phyloP scores from a whole-genome alignment of 495 filamentous ascomycete genomes.

The Clavariopsis aquatica region DNA sequence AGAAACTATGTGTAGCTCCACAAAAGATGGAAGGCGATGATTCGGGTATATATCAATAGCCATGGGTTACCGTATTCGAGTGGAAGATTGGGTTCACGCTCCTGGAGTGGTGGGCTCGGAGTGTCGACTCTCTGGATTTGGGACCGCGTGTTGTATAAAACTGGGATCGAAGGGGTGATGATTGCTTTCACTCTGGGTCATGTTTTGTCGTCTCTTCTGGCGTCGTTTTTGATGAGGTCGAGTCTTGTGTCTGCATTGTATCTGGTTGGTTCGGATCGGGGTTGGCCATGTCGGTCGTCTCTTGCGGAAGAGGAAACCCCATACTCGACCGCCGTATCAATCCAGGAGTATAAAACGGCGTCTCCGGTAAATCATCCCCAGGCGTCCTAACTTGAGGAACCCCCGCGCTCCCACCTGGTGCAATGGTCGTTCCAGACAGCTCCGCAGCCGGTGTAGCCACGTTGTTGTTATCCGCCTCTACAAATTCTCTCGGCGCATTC shows the following conservation, averaged over 20 bases:
- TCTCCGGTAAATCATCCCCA: slow-evolving; percentile 22
- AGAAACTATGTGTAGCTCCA: too few relatives aligned
- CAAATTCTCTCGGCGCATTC: slow-evolving; percentile 13
- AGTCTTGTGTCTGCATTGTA: background rate
- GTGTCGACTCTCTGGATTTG: too few relatives aligned
- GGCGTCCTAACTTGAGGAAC: slow-evolving; percentile 29
- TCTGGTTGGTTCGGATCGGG: too few relatives aligned
- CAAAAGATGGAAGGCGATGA: too few relatives aligned
- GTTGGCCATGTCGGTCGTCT: background rate
- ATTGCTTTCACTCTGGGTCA: background rate
- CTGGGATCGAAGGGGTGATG: background rate
- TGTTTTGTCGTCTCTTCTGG: background rate
- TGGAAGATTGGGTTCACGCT: too few relatives aligned
- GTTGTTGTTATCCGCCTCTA: slow-evolving; percentile 21
- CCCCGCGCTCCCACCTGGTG: slow-evolving; percentile 7
- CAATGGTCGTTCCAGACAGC: slow-evolving; percentile 23
- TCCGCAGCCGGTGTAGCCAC: slow-evolving; percentile 18
- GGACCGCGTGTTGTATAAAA: too few relatives aligned
- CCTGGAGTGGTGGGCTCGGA: too few relatives aligned
- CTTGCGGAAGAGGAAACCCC: background rate
- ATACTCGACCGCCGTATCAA: background rate
- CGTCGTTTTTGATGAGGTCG: background rate
- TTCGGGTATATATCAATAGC: too few relatives aligned
- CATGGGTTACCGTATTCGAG: too few relatives aligned
- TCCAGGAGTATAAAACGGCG: slow-evolving; percentile 11